Evolutionary conservation across 768 basidiomycete genomes (phyloP).

Genomic region (Rhodosporidiobolus odoratus): DNA sequence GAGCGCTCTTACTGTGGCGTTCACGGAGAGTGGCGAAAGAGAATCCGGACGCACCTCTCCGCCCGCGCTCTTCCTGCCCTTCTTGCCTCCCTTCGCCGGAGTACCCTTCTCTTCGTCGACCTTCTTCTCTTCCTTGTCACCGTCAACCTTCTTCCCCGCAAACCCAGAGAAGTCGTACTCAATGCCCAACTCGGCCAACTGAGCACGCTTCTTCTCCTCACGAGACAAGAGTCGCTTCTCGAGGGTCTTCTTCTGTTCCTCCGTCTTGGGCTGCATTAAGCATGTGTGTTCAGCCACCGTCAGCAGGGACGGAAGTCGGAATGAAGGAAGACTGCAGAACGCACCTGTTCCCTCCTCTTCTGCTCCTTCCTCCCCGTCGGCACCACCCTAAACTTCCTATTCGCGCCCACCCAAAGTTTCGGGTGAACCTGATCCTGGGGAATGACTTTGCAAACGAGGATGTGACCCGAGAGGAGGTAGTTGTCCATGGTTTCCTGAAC

Average conservation of each 20-base stretch:
- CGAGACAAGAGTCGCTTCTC: constrained; percentile 67
- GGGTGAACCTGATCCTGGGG: constrained; percentile 87
- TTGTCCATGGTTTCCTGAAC: constrained; percentile 99
- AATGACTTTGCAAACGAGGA: constrained; percentile 82
- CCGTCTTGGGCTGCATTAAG: constrained; percentile 61
- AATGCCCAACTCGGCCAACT: constrained; percentile 74
- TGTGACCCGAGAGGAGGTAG: constrained; percentile 89
- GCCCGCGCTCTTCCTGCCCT: constrained; percentile 26
- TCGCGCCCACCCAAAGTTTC: constrained; percentile 93
- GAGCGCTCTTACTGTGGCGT: too few species aligned
- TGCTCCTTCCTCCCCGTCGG: constrained; percentile 53
- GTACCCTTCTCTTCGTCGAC: constrained; percentile 21
- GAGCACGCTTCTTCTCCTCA: constrained; percentile 69
- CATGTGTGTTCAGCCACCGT: background rate
- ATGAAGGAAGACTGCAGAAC: background rate
- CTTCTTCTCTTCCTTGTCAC: constrained; percentile 16
- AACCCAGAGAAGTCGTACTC: constrained; percentile 82
- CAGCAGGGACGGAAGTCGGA: background rate
- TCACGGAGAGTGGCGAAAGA: background rate
- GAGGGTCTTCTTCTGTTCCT: constrained; percentile 61
- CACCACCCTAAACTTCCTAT: constrained; percentile 77
- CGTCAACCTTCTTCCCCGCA: constrained; percentile 50
- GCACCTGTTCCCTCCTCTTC: constrained; percentile 72
- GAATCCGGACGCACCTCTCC: constrained; percentile 4
- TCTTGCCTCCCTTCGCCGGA: constrained; percentile 26